Evolutionary conservation across 805 yeast species (phyloP), one percentile per base, ranked within the genome.

Genomic region (Brettanomyces naardenensis): DNA sequence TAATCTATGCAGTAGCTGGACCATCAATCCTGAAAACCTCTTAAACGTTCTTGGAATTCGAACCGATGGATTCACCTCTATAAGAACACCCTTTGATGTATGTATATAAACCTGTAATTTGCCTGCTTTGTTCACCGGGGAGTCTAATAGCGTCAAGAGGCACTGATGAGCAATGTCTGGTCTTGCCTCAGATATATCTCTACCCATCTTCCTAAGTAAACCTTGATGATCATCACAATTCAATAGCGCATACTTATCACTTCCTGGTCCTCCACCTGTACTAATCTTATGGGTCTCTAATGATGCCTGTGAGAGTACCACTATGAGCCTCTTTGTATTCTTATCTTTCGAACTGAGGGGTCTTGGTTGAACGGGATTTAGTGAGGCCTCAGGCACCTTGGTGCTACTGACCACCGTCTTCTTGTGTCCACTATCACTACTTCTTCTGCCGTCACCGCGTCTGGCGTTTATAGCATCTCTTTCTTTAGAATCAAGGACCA

Each of bases 141-240:
- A 86, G 61, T 92, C 98, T 52, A 92, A 69, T 46, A 92, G 69
- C 3, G 98, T 90, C 61, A 92, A 70, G 30, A 92, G 74, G 69
- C 98, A 92, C 64, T 90, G 98, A 59, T 92, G 98, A 31, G 98
- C 92, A 53, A 92, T 92, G 61, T 92, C 98, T n/a, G 98, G 98
- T 61, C 98, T 78, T 6, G 97, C 97, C 57, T 92, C 98, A 35
- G 95, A 86, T 46, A 92, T 90, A 56, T 92, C 97, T 57, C 97
- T 77, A 37, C 95, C 95, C 95, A 90, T 87, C 58, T 88, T 90
- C 60, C 90, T 82, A 52, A 92, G 68, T 37, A 90, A 68, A 13
- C 97, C 97, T 65, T 92, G 98, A 60, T 92, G 98, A 59, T 92
- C 98, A 61, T 92, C 98, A 69, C 98, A 92, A 66, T 92, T 92